Conservation (phyloP, 441 rosid species). For the Cnidoscolus chayamansa region DNA sequence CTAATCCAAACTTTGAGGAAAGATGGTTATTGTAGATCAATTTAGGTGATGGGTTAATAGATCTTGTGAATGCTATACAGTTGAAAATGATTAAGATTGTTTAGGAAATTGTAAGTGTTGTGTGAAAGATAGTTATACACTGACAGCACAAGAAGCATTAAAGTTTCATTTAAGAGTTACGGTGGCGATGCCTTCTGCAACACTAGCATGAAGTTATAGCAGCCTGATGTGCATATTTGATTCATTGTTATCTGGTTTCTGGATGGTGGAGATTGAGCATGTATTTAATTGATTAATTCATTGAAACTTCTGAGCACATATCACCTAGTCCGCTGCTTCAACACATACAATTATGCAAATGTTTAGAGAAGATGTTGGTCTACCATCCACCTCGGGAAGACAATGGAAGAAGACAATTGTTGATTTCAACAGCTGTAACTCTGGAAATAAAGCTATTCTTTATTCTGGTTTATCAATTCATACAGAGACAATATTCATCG, state of each 20-base stretch:
- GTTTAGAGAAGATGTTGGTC: no score
- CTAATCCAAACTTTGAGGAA: neutral
- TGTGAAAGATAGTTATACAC: neutral
- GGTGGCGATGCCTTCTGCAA: neutral
- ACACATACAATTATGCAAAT: neutral
- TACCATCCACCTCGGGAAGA: neutral
- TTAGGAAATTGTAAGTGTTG: neutral
- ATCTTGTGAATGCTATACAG: slow-evolving; percentile 1
- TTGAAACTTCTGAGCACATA: neutral
- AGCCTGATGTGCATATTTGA: neutral
- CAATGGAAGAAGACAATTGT: neutral
- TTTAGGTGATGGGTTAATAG: neutral
- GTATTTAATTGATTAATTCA: neutral
- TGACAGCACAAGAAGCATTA: neutral
- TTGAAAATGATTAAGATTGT: slow-evolving; percentile 13
- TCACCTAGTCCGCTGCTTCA: neutral
- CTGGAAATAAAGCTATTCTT: no score
- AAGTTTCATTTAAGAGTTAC: neutral
- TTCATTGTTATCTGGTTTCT: neutral
- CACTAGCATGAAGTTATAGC: neutral
- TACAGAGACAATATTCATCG: no score
- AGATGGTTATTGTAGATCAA: neutral
- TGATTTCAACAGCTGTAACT: neutral
- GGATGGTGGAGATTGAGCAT: neutral
- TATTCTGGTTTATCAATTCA: no score